These are phyloP conservation scores for Saccharomycopsis sp. DNA, from an alignment of 805 yeast species.

Conservation along the genomic window DNA sequence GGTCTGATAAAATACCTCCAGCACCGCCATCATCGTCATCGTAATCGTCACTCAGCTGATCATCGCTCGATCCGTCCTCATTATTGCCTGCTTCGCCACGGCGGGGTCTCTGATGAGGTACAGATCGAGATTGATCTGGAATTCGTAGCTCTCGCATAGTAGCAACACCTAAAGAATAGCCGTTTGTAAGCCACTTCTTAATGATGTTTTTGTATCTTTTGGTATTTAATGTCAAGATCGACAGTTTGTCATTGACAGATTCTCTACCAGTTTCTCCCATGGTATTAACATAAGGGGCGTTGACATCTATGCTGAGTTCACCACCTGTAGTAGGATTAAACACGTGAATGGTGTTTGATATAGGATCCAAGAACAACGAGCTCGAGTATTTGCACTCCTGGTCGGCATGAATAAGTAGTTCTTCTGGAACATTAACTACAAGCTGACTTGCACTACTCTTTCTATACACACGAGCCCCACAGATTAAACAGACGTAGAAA, in stretches of 20 bases:
- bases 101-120: too few species aligned
- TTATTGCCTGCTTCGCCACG: too few species aligned
- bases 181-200: slow-evolving; percentile 56
- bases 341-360: slow-evolving; percentile 25
- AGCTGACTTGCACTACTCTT: slow-evolving; percentile 18
- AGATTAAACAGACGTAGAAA: slow-evolving; percentile 38
- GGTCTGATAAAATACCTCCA: too few species aligned
- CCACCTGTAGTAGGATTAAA: slow-evolving; percentile 28
- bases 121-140: too few species aligned
- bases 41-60: not conserved
- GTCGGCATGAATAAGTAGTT: slow-evolving; percentile 22
- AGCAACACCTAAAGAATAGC: too few species aligned
- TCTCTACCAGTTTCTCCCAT: slow-evolving; percentile 70
- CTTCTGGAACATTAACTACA: slow-evolving; percentile 15
- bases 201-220: slow-evolving; percentile 52
- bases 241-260: slow-evolving; percentile 30
- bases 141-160: too few species aligned
- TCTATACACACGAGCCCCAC: slow-evolving; percentile 37
- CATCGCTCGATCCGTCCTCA: not conserved
- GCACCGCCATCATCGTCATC: not conserved
- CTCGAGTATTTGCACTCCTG: not conserved
- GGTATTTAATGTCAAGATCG: slow-evolving; percentile 31
- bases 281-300: slow-evolving; percentile 65
- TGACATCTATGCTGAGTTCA: slow-evolving; percentile 29
- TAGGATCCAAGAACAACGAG: slow-evolving; percentile 19